phyloP scores from a whole-genome alignment of 2,329 filamentous ascomycete species.

The Trichothecium sympodiale region DNA sequence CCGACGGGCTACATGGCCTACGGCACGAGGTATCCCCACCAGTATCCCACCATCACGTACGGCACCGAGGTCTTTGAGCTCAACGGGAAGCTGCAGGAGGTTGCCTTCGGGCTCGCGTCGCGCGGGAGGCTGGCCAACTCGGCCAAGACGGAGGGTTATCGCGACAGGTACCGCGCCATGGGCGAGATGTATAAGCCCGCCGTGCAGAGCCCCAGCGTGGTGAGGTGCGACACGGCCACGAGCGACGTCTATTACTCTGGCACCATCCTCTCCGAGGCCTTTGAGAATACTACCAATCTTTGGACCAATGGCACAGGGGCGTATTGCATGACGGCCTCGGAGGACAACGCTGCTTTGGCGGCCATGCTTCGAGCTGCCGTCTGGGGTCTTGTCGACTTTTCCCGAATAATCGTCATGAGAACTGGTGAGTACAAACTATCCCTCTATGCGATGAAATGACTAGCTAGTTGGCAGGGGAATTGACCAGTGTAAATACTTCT shows the following conservation, averaged over 20 bases:
- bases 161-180: constrained; percentile 34
- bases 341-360: constrained; percentile 60
- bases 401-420: constrained; percentile 56
- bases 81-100: constrained; percentile 44
- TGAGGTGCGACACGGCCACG: constrained; percentile 57
- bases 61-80: constrained; percentile 62
- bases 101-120: constrained; percentile 38
- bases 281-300: constrained; percentile 51
- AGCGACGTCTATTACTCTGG: constrained; percentile 65
- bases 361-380: constrained; percentile 50
- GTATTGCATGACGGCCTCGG: constrained; percentile 63
- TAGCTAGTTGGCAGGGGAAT: background rate
- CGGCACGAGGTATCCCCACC: constrained; percentile 40
- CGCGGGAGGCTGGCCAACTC: constrained; percentile 42
- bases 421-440: constrained; percentile 30
- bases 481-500: no score
- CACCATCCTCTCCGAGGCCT: constrained; percentile 45
- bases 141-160: constrained; percentile 36
- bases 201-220: constrained; percentile 38
- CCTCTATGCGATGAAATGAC: background rate
- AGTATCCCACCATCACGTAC: constrained; percentile 50
- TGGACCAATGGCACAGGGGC: constrained; percentile 57
- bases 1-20: constrained; percentile 59
- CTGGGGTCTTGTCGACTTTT: constrained; percentile 50
- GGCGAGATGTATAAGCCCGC: constrained; percentile 29